Conservation (phyloP, 1,139 yeast genomes). For the Hemisphaericaspora lyxosophila region DNA sequence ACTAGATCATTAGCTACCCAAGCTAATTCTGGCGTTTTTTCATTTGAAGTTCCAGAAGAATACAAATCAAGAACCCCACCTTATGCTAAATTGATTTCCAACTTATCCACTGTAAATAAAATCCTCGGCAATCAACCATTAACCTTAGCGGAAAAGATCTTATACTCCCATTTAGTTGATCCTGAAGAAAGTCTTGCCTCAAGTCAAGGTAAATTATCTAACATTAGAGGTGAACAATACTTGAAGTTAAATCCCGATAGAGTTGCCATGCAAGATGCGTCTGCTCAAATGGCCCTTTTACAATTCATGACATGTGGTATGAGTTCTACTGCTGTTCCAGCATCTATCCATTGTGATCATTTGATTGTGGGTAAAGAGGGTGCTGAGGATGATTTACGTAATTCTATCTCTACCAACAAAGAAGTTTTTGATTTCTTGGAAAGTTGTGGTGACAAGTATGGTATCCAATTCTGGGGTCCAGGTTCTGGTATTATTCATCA, state of each 20-base stretch:
- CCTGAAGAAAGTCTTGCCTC: conserved; percentile 74
- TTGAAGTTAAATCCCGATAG: conserved; percentile 94
- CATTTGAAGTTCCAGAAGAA: conserved; percentile 52
- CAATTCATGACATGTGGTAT: conserved; percentile 98
- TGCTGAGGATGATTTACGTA: conserved; percentile 71
- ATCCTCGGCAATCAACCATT: conserved; percentile 71
- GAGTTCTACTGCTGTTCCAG: conserved; percentile 84
- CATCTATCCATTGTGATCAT: conserved; percentile 95
- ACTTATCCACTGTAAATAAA: conserved; percentile 60
- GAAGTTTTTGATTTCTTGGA: conserved; percentile 93
- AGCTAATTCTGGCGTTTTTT: conserved; percentile 20
- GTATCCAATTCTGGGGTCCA: conserved; percentile 98
- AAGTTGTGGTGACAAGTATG: conserved; percentile 88
- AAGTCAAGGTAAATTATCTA: conserved; percentile 45
- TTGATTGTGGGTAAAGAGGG: conserved; percentile 95
- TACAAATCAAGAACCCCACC: conserved; percentile 80
- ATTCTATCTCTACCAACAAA: conserved; percentile 78
- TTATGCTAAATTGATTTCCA: conserved; percentile 68
- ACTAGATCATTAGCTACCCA: conserved; percentile 36
- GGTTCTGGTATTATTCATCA: conserved; percentile 99
- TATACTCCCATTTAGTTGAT: conserved; percentile 84
- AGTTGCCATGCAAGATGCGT: conserved; percentile 99
- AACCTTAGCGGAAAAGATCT: conserved; percentile 89
- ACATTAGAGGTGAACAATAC: conserved; percentile 80
- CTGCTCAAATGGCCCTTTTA: conserved; percentile 95